Percentiles rank a stretch among this genome's conserved stretches.
Conservation (phyloP, 495 filamentous ascomycete species). For the Pseudoneurospora amorphoporcata region DNA sequence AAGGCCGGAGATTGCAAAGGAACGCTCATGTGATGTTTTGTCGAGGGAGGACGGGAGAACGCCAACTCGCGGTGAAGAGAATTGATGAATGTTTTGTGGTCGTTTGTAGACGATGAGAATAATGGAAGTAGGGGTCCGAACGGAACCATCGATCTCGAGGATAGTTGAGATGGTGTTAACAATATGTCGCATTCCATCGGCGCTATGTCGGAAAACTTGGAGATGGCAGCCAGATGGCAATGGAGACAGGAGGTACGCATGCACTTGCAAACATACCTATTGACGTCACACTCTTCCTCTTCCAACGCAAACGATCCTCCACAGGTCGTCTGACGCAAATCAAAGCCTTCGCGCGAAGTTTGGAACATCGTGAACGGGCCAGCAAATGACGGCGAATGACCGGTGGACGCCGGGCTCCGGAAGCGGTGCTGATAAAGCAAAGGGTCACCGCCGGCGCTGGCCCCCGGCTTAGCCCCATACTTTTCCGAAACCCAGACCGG, state of each 20-base stretch:
- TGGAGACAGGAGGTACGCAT: background rate
- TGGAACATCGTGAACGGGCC: background rate
- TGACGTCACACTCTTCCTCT: background rate
- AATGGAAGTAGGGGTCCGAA: background rate
- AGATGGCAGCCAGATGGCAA: background rate
- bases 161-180: background rate
- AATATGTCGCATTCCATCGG: background rate
- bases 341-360: background rate
- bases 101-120: background rate
- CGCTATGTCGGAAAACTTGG: background rate
- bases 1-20: background rate
- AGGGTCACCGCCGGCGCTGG: background rate
- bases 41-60: background rate
- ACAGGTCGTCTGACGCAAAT: background rate
- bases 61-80: background rate
- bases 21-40: background rate
- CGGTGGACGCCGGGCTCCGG: background rate
- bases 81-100: background rate
- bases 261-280: background rate
- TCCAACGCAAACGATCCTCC: background rate
- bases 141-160: background rate
- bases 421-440: background rate
- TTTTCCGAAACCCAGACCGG: background rate
- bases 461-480: background rate
- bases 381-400: background rate